phyloP scores from a whole-genome alignment of 441 rosid species.

The Daphne laureola region DNA sequence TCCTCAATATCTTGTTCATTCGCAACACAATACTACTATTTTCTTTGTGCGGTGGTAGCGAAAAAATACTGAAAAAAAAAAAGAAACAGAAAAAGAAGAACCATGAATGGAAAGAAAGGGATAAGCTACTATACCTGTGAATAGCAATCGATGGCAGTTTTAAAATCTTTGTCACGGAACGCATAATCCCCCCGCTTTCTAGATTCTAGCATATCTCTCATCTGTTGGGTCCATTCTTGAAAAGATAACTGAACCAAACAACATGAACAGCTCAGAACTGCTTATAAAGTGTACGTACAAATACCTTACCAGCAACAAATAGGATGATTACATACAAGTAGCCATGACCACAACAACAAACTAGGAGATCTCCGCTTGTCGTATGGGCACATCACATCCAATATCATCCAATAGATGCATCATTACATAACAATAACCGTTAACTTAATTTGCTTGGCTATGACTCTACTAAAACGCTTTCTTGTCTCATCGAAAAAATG shows the following conservation, averaged over 20 bases:
- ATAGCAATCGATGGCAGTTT: slow-evolving; percentile 59
- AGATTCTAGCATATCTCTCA: slow-evolving; percentile 59
- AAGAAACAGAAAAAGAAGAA: background rate
- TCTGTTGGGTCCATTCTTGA: slow-evolving; percentile 79
- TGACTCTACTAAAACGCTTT: too few relatives aligned
- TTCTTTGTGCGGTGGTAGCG: too few relatives aligned
- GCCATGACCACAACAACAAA: background rate
- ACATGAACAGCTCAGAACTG: background rate
- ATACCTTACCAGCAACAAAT: slow-evolving; percentile 8
- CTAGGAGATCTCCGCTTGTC: background rate
- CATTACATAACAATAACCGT: too few relatives aligned
- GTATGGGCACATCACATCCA: too few relatives aligned
- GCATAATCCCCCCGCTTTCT: slow-evolving; percentile 71
- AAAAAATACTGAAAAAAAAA: too few relatives aligned
- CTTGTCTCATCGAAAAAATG: too few relatives aligned
- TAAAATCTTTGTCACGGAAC: slow-evolving; percentile 62
- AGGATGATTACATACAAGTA: slow-evolving; percentile 4
- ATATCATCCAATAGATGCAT: too few relatives aligned
- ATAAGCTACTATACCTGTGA: slow-evolving; percentile 43
- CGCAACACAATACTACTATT: too few relatives aligned
- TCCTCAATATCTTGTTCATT: too few relatives aligned
- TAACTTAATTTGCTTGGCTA: too few relatives aligned
- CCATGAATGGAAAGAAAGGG: background rate
- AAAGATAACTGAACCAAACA: slow-evolving; percentile 48
- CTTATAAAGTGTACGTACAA: slow-evolving; percentile 7